Evolutionary conservation across 148 eudicot species (phyloP), one percentile per base, ranked within the genome.

Genomic region (Vaccinium myrtillus): DNA sequence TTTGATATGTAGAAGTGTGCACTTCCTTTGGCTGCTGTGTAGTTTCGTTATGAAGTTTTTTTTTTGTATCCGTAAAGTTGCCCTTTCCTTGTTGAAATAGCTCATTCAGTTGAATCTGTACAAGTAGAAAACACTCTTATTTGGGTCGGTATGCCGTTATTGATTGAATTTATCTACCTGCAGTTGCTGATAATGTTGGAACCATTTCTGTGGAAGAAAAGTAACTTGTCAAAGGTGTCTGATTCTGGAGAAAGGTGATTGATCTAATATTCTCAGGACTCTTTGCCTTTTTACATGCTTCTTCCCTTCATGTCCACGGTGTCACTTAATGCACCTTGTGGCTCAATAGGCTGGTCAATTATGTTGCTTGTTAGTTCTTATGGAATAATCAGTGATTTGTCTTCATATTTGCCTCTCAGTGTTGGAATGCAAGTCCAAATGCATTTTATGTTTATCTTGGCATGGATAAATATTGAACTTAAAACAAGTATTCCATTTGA

Each of bases 161-260:
- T 39, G 54, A 74, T 39, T 81, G 9, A 49, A 25, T 77, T 77
- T 81, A 82, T 70, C 54, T 77, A 39, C 69, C 84, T 89, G 79
- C 95, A 97, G 99, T 86, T 95, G 88, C 90, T 87, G 83, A 86
- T 97, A 59, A 58, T 95, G 54, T 54, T 94, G 89, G 99, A 97
- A 89, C 98, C 98, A 80, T 88, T 95, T 85, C 78, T 87, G 78
- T 95, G 99, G 95, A 93, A 80, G 88, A 96, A 89, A 87, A 85
- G 82, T 15, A 50, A 85, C 78, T 73, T 73, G 43, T 8, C 91
- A 6, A 89, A 91, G 87, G 87, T 84, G 83, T 85, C 91, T 82
- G 91, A 89, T 83, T 49, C 71, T 25, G 86, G 85, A 67, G 98
- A 97, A 91, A 95, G 99, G 99, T 95, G 88, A 83, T 54, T 86